Evolutionary conservation across 768 basidiomycete species (phyloP).

Genomic region (Boletus bicolor): DNA sequence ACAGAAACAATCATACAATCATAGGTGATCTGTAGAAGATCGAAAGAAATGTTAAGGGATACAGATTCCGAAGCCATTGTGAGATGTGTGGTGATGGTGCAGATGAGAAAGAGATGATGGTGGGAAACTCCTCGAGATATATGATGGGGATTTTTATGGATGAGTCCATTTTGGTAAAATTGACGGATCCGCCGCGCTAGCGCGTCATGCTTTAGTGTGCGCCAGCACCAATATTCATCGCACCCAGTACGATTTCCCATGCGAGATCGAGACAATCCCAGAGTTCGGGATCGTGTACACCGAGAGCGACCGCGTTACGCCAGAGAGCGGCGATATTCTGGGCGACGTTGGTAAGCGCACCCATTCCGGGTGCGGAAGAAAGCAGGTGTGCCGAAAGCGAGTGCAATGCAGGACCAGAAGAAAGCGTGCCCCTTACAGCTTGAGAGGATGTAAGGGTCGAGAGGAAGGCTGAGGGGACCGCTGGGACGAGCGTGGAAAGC

Average conservation of each 20-base stretch:
- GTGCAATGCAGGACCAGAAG: conserved; percentile 51
- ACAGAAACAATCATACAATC: conserved; percentile 19
- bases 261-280: conserved; percentile 67
- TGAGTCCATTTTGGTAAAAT: conserved; percentile 19
- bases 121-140: conserved; percentile 21
- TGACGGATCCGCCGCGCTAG: conserved; percentile 18
- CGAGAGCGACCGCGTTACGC: conserved; percentile 69
- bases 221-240: conserved; percentile 51
- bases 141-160: conserved; percentile 10
- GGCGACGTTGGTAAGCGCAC: conserved; percentile 47
- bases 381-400: conserved; percentile 53
- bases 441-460: conserved; percentile 30
- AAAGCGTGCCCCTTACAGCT: conserved; percentile 39
- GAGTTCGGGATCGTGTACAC: conserved; percentile 58
- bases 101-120: conserved; percentile 24
- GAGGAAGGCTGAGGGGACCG: conserved; percentile 27
- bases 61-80: conserved; percentile 25
- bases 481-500: conserved; percentile 46
- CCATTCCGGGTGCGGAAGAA: conserved; percentile 41
- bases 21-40: conserved; percentile 16
- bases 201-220: conserved; percentile 26
- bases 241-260: conserved; percentile 66
- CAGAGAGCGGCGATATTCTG: conserved; percentile 61
- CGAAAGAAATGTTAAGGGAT: conserved; percentile 22
- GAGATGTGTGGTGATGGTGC: conserved; percentile 18